These are phyloP conservation scores for Elongisporangium undulatum DNA, from an alignment of 352 stramenopile genomes.

Conservation along the genomic window DNA sequence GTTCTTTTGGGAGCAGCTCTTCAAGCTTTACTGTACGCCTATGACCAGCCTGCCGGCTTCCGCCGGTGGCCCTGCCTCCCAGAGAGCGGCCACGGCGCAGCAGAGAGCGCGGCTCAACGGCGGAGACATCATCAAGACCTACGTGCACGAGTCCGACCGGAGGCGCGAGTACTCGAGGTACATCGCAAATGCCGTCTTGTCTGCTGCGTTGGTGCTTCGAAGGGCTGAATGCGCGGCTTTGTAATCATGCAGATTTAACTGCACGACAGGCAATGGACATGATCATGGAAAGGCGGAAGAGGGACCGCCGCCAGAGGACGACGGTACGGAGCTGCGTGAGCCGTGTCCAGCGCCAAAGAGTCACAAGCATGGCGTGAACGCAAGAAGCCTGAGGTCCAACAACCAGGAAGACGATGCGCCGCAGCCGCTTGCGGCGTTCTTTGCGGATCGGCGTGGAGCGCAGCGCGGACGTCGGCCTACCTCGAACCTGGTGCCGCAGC, in stretches of 20 bases:
- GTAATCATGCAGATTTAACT: slow-evolving; percentile 10
- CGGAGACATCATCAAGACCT: slow-evolving; percentile 39
- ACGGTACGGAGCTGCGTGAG: background rate
- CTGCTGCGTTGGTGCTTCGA: background rate
- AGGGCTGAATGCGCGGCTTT: slow-evolving; percentile 11
- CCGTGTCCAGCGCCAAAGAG: background rate
- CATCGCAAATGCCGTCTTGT: background rate
- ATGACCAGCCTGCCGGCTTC: background rate
- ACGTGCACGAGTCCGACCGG: slow-evolving; percentile 39
- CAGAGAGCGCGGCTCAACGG: slow-evolving; percentile 17
- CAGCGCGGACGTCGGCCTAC: slow-evolving; percentile 9
- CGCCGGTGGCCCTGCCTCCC: background rate
- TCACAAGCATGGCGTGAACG: background rate
- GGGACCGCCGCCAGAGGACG: background rate
- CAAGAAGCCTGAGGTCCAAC: background rate
- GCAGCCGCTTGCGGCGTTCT: slow-evolving; percentile 18
- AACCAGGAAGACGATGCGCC: slow-evolving; percentile 8
- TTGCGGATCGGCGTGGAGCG: slow-evolving; percentile 8
- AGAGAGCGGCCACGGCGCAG: slow-evolving; percentile 1
- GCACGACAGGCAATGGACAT: slow-evolving; percentile 6
- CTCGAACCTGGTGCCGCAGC: background rate
- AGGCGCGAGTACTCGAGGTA: slow-evolving; percentile 31
- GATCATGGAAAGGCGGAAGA: slow-evolving; percentile 1
- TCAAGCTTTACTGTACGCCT: background rate
- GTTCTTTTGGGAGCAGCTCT: too few relatives aligned